Evolutionary conservation across 495 filamentous ascomycete species (phyloP), one percentile per base, ranked within the genome.

Genomic region (Podospora pseudocomata): DNA sequence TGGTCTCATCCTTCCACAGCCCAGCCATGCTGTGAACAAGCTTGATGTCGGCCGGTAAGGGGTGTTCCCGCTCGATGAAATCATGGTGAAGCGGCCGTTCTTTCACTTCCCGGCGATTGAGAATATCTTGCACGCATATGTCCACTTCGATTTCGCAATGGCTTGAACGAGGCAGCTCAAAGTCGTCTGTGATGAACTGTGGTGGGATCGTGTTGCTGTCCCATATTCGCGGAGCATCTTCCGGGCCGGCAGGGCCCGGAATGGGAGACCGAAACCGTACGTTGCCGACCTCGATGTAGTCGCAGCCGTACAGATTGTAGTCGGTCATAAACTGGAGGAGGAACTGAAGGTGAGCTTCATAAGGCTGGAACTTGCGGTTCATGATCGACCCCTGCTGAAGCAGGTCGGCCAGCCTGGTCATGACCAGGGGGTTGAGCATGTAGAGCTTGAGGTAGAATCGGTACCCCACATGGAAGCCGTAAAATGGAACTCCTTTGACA

Each of bases 291-390:
- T 84, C 80, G 76, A 99, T 89, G 73, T 92, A 97, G 32, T 86
- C 88, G 75, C 95, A 99, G 13, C 95, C 95, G 74, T 94, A 97
- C 71, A 99, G 82, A 71, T 96, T 98, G 83, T 93, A 98, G 75
- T 99, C 96, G 70, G 90, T 91, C 94, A 98, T 97, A 87, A 96
- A 98, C 80, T 97, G 96, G 1, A 94, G 85, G 9, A 97, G 78
- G 78, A 91, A 98, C 76, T 96, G 90, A 56, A 98, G 77, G 77
- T 98, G 96, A 60, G 90, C 92, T 78, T 99, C 95, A 75, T 93
- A 95, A 2, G 95, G 94, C 72, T 99, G 95, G 44, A 98, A 88
- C 11, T 85, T 81, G 59, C 83, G 87, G 72, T 91, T 90, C 87
- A 98, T 86, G 59, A 99, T 86, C 15, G 88, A 88, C 27, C 94